Evolutionary conservation across 495 filamentous ascomycete genomes (phyloP).

Genomic region (Podospora conica): DNA sequence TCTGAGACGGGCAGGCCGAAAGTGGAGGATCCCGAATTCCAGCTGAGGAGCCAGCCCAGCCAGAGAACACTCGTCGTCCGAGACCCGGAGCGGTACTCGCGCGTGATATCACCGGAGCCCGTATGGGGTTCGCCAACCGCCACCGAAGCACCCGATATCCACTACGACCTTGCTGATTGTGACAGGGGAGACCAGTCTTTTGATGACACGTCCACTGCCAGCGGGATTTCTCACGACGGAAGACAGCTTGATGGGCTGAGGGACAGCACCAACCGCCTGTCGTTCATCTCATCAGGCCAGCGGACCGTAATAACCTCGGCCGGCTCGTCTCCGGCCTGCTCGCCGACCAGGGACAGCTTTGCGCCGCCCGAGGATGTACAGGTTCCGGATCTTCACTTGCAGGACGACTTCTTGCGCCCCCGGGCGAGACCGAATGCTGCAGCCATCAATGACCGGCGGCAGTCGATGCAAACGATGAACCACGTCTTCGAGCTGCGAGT

Average conservation of each 20-base stretch:
- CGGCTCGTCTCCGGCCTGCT: slow-evolving; percentile 47
- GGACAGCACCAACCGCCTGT: slow-evolving; percentile 52
- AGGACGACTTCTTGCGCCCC: slow-evolving; percentile 29
- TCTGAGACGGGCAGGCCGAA: slow-evolving; percentile 51
- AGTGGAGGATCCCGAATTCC: slow-evolving; percentile 22
- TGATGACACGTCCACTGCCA: slow-evolving; percentile 43
- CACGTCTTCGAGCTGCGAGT: slow-evolving; percentile 34
- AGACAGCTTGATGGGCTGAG: slow-evolving; percentile 45
- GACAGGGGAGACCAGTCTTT: slow-evolving; percentile 27
- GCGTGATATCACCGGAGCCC: slow-evolving; percentile 29
- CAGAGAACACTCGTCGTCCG: slow-evolving; percentile 45
- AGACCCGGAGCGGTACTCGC: slow-evolving; percentile 45
- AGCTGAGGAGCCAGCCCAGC: slow-evolving; percentile 43
- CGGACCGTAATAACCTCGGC: slow-evolving; percentile 50
- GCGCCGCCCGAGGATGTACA: slow-evolving; percentile 30
- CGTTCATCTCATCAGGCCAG: slow-evolving; percentile 55
- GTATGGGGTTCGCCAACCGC: slow-evolving; percentile 25
- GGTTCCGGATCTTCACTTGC: slow-evolving; percentile 17
- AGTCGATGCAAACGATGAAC: slow-evolving; percentile 47
- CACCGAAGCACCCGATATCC: slow-evolving; percentile 13
- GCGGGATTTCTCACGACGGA: slow-evolving; percentile 44
- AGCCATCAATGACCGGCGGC: slow-evolving; percentile 46
- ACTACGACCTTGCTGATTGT: slow-evolving; percentile 19
- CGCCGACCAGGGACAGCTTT: slow-evolving; percentile 43
- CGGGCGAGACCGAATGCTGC: slow-evolving; percentile 45